Base-by-base conservation (phyloP, 1,284 basidiomycete genomes). In the Ustilago sp. region DNA sequence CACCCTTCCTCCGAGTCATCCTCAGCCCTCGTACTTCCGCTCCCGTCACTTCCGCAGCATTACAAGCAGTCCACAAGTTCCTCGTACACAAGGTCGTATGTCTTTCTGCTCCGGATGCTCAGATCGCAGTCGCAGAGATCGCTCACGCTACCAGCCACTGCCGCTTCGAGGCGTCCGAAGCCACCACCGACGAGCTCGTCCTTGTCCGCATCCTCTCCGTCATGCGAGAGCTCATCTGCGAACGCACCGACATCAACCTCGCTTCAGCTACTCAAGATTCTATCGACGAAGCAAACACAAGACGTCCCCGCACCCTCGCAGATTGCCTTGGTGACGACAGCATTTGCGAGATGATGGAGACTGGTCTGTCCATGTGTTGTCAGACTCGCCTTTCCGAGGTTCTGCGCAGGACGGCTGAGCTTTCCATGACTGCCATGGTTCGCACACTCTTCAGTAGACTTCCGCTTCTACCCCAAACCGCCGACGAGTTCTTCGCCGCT, bases 271-370 rank as follows among this genome's bases (percentile, higher is more conserved):
- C 31, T 9, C 17, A n/a, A 1, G 17, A 19, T n/a, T 34, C 56
- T 19, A 11, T 11, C 35, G 48, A 57, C 12, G 23, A 48, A 15
- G 54, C n/a, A 2, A 59, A 35, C 9, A 28, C 7, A 8, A 62
- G 65, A 32, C 65, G 41, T 8, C 17, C 59, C 4, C 48, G 34
- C 35, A 64, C 68, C 2, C 70, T 85, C 12, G 83, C 82, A 9
- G 80, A 85, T 52, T 63, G 68, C 54, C 79, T 86, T 9, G 74
- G 93, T 43, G 96, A 99, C 83, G 91, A 97, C 68, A 93, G 95
- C 85, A 92, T 99, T 23, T 99, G 97, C 86, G 96, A 98, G 87
- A 95, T 99, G 91, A 89, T 99, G 83, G 97, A 99, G 88, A 98
- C 96, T 6, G 95, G 97, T 1, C 88, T 99, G 74, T 97, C 94